phyloP scores from a whole-genome alignment of 306 rosid genomes.

The Rosa persica region DNA sequence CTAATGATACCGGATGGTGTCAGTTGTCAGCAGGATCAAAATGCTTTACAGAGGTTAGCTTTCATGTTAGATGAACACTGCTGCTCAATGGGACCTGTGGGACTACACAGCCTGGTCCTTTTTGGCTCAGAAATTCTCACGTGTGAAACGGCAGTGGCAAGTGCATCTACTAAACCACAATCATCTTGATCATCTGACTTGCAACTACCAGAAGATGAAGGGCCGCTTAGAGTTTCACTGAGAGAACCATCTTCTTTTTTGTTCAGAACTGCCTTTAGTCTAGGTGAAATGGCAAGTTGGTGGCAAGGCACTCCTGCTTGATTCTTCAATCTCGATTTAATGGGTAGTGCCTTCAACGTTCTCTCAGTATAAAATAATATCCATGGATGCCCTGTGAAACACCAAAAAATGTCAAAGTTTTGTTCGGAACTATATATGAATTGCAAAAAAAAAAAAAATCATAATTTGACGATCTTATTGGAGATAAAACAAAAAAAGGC shows the following conservation, averaged over 20 bases:
- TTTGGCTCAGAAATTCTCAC: constrained; percentile 95
- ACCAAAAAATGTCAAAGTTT: constrained; percentile 27
- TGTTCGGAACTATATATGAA: neutral
- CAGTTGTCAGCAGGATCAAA: constrained; percentile 67
- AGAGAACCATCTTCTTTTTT: constrained; percentile 41
- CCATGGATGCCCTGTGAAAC: constrained; percentile 93
- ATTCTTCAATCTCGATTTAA: constrained; percentile 54
- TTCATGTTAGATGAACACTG: constrained; percentile 95
- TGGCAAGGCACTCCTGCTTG: constrained; percentile 46
- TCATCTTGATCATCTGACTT: constrained; percentile 66
- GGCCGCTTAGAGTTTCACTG: constrained; percentile 34
- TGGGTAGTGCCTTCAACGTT: constrained; percentile 53
- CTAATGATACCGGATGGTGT: constrained; percentile 33
- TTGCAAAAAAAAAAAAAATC: neutral
- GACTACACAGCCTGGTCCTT: constrained; percentile 79
- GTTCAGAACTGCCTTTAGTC: constrained; percentile 47
- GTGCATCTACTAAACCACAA: constrained; percentile 70
- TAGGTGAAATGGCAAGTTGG: constrained; percentile 40
- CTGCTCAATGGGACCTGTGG: constrained; percentile 88
- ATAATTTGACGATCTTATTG: neutral
- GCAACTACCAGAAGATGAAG: constrained; percentile 65
- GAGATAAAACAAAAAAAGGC: neutral
- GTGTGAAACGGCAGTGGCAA: constrained; percentile 86
- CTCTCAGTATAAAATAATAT: constrained; percentile 79
- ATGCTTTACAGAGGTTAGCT: constrained; percentile 97